These are phyloP conservation scores for Plectranthus barbatus DNA, from an alignment of 257 asterid genomes.

Conservation along the genomic window DNA sequence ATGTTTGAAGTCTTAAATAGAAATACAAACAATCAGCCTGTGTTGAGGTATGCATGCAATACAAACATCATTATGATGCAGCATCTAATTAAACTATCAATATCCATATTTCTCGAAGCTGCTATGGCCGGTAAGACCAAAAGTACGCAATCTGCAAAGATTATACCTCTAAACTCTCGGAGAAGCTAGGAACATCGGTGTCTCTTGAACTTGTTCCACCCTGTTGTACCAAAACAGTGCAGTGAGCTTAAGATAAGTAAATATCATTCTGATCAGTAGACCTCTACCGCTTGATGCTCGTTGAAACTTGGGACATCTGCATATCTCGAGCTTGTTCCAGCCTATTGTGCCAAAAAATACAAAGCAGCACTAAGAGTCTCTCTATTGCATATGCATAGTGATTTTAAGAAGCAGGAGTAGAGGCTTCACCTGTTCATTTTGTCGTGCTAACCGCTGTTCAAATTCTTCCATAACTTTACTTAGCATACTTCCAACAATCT, in stretches of 20 bases:
- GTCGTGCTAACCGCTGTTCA: conserved; percentile 39
- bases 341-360: conserved; percentile 23
- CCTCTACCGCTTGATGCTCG: conserved; percentile 27
- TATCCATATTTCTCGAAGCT: conserved; percentile 14
- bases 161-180: conserved; percentile 12
- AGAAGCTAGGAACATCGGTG: conserved; percentile 12
- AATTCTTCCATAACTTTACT: conserved; percentile 69
- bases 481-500: conserved; percentile 75
- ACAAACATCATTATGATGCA: conserved; percentile 6
- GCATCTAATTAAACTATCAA: conserved; percentile 11
- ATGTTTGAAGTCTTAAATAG: conserved; percentile 25
- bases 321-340: conserved; percentile 23
- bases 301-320: conserved; percentile 12
- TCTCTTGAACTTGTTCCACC: conserved; percentile 22
- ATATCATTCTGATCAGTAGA: conserved; percentile 8
- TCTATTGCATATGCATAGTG: background rate
- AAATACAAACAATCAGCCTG: conserved; percentile 4
- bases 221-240: conserved; percentile 22
- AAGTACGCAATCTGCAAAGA: background rate
- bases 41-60: background rate
- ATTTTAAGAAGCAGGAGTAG: background rate
- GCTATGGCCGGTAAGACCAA: conserved; percentile 6
- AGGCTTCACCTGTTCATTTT: conserved; percentile 42
- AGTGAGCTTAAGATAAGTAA: background rate
- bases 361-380: background rate